These are phyloP conservation scores for Endoconidiophora polonica DNA, from an alignment of 2,329 filamentous ascomycete genomes.

Conservation along the genomic window DNA sequence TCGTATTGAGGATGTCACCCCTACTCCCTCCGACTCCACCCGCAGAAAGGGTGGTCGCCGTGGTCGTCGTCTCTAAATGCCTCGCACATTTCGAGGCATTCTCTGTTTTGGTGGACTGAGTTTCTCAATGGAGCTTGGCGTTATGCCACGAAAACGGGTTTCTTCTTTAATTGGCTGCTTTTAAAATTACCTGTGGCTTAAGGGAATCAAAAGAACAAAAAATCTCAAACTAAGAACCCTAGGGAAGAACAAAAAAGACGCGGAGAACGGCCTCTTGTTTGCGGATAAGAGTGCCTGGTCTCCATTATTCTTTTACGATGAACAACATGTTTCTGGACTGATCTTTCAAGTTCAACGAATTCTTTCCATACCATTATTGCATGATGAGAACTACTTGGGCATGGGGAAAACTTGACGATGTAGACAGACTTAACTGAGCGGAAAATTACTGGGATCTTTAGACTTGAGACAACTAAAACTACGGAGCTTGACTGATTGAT, in stretches of 20 bases:
- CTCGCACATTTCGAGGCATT: constrained; percentile 7
- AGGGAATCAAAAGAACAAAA: constrained; percentile 14
- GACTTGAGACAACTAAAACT: no score
- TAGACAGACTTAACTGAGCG: no score
- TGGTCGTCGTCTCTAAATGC: constrained; percentile 94
- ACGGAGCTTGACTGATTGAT: no score
- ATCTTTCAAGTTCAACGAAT: constrained; percentile 10
- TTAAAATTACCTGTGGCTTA: constrained; percentile 11
- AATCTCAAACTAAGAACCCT: constrained; percentile 12
- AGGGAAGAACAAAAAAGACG: constrained; percentile 14
- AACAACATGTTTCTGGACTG: constrained; percentile 14
- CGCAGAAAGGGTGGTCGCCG: constrained; percentile 99
- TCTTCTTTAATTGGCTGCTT: constrained; percentile 14
- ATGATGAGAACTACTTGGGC: no score
- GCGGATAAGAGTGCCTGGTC: constrained; percentile 9
- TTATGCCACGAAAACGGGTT: constrained; percentile 13
- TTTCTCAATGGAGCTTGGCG: constrained; percentile 11
- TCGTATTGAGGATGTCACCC: constrained; percentile 98
- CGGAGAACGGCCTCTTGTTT: constrained; percentile 12
- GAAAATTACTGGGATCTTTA: no score
- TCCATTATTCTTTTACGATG: constrained; percentile 14
- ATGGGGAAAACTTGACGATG: no score
- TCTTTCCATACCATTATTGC: not conserved
- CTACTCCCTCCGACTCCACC: constrained; percentile 97
- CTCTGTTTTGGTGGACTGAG: constrained; percentile 13